A percentile compares a stretch with the other conserved stretches of the same genome.
phyloP scores from a whole-genome alignment of 371 early-diverging fungal genomes.

The Thermomucor indicae-seudaticae region DNA sequence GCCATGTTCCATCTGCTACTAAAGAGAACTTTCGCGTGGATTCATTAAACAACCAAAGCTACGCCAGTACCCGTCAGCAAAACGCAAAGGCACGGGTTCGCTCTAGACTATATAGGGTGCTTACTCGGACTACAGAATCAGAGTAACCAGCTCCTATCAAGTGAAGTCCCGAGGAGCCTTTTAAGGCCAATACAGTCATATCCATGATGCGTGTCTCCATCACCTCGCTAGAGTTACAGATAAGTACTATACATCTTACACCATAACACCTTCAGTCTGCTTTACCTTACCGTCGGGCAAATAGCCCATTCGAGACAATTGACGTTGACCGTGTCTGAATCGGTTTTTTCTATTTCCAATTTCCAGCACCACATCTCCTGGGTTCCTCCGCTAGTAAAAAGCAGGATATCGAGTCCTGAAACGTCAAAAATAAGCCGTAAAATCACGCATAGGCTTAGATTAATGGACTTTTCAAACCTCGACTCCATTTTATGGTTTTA shows the following conservation, averaged over 20 bases:
- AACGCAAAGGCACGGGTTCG: background rate
- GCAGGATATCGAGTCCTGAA: constrained; percentile 13
- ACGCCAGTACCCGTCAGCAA: background rate
- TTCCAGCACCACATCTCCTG: constrained; percentile 56
- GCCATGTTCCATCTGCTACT: constrained; percentile 51
- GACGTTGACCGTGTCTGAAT: constrained; percentile 8
- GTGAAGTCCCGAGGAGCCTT: constrained; percentile 35
- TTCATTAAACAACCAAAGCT: constrained; percentile 57
- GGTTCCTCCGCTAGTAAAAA: constrained; percentile 53
- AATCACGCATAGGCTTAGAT: background rate
- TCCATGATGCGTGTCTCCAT: constrained; percentile 62
- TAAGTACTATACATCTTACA: background rate
- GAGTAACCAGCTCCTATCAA: constrained; percentile 57
- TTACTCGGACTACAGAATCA: constrained; percentile 53
- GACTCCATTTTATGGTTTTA: constrained; percentile 36
- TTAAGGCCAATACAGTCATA: constrained; percentile 36
- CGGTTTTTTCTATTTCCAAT: constrained; percentile 29
- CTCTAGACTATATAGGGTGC: background rate
- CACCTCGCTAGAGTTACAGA: constrained; percentile 24
- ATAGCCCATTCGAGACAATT: constrained; percentile 51
- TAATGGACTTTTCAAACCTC: constrained; percentile 6
- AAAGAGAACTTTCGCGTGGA: constrained; percentile 41
- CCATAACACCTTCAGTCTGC: background rate
- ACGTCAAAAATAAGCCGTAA: background rate
- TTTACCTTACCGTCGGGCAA: constrained; percentile 42